Evolutionary conservation across 2,329 filamentous ascomycete species (phyloP), one percentile per base, ranked within the genome.

Genomic region (Cercospora sojina): DNA sequence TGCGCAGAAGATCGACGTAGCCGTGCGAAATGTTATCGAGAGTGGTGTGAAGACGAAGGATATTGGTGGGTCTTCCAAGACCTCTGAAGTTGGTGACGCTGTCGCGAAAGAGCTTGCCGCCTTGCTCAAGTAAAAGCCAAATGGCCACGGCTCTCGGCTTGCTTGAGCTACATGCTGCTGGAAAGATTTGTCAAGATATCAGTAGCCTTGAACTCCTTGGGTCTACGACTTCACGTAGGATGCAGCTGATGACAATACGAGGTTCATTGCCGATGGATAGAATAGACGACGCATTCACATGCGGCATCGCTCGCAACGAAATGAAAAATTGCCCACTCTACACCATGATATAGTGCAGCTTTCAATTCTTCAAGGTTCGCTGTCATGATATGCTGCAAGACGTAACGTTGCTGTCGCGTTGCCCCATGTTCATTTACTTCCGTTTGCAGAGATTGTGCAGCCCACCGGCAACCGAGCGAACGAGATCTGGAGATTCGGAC

Each of bases 61-160:
- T 78, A 91, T 98, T 72, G 92, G 92, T 57, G 94, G 95, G 65
- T 86, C 80, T 62, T 84, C 88, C 10, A 87, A 84, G 70, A 98
- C 94, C 5, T 83, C 80, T 53, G 88, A 95, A 75, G 90, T 92
- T n/a, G 92, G 93, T 67, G 91, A 97, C 79, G 91, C 91, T 1
- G 84, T 97, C 70, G 88, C 89, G 1, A 85, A 85, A 57, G 89
- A 96, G 83, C 81, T 97, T 66, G 84, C 57, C 18, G 31, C 65
- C 20, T 58, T 67, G 20, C 65, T 67, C 20, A 67, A 64, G 31
- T 67, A 64, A 12, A 51, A 12, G 23, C 16, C 23, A 27, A 6
- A 2, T 13, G 2, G 23, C 23, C 23, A n/a, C 23, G 47, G n/a
- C 5, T 27, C 10, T 27, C 18, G 18, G 13, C 5, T 51, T 29